These are phyloP conservation scores for Cetraspora pellucida DNA, from an alignment of 192 early-diverging fungal species.

Conservation along the genomic window DNA sequence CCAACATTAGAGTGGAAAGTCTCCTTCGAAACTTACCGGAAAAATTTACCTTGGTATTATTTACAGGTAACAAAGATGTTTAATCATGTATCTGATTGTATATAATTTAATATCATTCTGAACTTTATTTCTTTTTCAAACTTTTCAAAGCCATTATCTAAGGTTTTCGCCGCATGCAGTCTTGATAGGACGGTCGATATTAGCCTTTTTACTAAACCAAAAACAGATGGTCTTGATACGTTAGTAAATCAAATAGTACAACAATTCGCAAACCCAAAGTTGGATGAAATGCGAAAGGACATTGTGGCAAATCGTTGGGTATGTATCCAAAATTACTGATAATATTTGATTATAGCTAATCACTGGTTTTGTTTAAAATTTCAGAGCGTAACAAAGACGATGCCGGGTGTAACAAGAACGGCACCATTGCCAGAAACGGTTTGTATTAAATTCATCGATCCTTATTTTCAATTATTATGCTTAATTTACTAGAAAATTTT, in stretches of 20 bases:
- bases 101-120: neutral
- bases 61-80: neutral
- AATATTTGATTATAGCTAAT: neutral
- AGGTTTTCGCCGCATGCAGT: neutral
- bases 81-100: neutral
- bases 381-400: too few species aligned
- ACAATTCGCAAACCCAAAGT: neutral
- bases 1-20: neutral
- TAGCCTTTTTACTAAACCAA: neutral
- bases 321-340: neutral
- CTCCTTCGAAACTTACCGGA: neutral
- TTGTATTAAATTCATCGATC: neutral
- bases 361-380: too few species aligned
- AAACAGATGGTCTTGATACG: neutral
- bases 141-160: neutral
- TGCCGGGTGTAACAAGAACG: neutral
- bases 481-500: too few species aligned
- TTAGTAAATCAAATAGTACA: neutral
- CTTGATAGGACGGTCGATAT: neutral
- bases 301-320: neutral
- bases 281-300: neutral
- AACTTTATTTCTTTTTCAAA: neutral
- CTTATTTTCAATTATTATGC: too few species aligned
- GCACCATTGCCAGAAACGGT: neutral
- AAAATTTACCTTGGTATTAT: slow-evolving; percentile 25